Percentiles rank a stretch among this genome's conserved stretches.
Evolutionary conservation across 805 yeast genomes (phyloP).

Genomic region (Henningerozyma blattae): DNA sequence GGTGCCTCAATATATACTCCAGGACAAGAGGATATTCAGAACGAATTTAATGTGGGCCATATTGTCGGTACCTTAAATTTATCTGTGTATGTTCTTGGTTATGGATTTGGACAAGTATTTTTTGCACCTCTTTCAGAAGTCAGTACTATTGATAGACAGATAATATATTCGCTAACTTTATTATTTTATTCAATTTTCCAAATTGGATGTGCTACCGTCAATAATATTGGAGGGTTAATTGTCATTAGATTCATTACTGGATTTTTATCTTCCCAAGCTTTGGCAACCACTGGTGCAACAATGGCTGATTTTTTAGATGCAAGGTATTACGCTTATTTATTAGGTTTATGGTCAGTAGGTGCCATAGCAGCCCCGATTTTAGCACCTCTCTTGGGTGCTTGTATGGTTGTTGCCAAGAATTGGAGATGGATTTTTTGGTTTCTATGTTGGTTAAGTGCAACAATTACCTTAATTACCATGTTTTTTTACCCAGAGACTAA

Average conservation of each 20-base stretch:
- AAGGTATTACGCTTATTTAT: slow-evolving; percentile 33
- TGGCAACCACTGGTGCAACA: slow-evolving; percentile 49
- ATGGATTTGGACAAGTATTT: slow-evolving; percentile 48
- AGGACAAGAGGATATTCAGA: slow-evolving; percentile 32
- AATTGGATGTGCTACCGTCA: slow-evolving; percentile 41
- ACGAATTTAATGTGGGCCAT: slow-evolving; percentile 33
- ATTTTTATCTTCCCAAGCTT: slow-evolving; percentile 41
- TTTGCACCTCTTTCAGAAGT: slow-evolving; percentile 50
- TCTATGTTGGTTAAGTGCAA: slow-evolving; percentile 30
- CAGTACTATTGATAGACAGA: slow-evolving; percentile 40
- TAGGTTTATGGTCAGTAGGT: slow-evolving; percentile 42
- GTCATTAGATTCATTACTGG: slow-evolving; percentile 45
- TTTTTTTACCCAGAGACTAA: slow-evolving; percentile 40
- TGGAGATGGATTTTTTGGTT: slow-evolving; percentile 51
- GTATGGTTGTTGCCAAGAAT: slow-evolving; percentile 32
- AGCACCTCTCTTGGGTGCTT: slow-evolving; percentile 48
- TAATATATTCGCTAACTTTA: slow-evolving; percentile 35
- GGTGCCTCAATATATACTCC: slow-evolving; percentile 48
- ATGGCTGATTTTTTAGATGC: slow-evolving; percentile 36
- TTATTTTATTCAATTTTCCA: slow-evolving; percentile 39
- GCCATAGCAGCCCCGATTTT: slow-evolving; percentile 43
- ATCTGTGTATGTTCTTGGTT: slow-evolving; percentile 45
- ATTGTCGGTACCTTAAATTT: slow-evolving; percentile 39
- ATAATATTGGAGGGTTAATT: slow-evolving; percentile 38
- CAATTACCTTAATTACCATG: slow-evolving; percentile 24